These are phyloP conservation scores for Coemansia sp. DNA, from an alignment of 192 early-diverging fungal species.

Conservation along the genomic window DNA sequence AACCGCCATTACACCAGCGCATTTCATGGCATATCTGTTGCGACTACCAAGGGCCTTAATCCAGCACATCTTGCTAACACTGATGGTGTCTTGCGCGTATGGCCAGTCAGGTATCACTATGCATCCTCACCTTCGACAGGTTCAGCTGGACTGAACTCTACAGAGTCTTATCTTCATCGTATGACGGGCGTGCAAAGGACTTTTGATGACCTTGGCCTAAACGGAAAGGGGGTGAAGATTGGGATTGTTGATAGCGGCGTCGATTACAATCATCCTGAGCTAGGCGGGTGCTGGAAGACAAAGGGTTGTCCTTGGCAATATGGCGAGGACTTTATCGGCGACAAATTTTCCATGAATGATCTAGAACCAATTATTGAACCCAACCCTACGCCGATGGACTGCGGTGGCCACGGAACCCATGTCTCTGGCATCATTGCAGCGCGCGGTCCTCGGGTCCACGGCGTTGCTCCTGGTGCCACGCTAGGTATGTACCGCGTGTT, in stretches of 20 bases:
- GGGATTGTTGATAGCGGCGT: slow-evolving; percentile 67
- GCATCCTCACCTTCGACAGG: background rate
- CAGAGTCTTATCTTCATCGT: slow-evolving; percentile 33
- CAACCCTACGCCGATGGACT: slow-evolving; percentile 51
- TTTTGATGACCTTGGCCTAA: slow-evolving; percentile 45
- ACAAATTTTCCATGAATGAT: slow-evolving; percentile 36
- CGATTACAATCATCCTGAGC: slow-evolving; percentile 63
- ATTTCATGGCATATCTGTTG: slow-evolving; percentile 12
- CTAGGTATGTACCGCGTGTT: slow-evolving; percentile 67
- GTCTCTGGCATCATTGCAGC: slow-evolving; percentile 62
- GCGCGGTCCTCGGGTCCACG: slow-evolving; percentile 45
- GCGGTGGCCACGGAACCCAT: slow-evolving; percentile 67
- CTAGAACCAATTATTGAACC: slow-evolving; percentile 52
- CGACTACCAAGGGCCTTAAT: background rate
- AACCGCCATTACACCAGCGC: background rate
- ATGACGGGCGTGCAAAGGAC: slow-evolving; percentile 55
- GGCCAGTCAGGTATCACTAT: slow-evolving; percentile 13
- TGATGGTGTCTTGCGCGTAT: slow-evolving; percentile 18
- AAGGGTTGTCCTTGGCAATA: slow-evolving; percentile 54
- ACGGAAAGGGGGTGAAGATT: slow-evolving; percentile 62
- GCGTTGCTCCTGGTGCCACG: slow-evolving; percentile 64
- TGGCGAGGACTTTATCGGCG: slow-evolving; percentile 66
- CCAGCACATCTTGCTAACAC: slow-evolving; percentile 9
- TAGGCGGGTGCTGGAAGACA: slow-evolving; percentile 63
- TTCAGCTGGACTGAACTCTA: slow-evolving; percentile 3